Evolutionary conservation across 139 green algal species (phyloP).

Genomic region (Chlamydomonas urium): DNA sequence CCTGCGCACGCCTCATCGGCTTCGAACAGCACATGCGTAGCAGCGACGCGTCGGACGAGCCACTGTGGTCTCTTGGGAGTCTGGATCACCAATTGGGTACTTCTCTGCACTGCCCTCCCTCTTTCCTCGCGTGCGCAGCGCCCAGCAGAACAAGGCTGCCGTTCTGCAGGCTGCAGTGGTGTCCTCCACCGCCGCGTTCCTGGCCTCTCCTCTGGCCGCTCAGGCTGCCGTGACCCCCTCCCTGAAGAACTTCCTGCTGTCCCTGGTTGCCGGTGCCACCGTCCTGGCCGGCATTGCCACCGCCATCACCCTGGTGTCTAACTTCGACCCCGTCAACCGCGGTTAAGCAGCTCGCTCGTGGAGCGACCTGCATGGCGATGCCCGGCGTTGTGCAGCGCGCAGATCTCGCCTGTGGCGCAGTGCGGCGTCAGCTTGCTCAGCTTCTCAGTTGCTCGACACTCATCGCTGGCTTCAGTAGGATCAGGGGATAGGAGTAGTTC

Average conservation of each 20-base stretch:
- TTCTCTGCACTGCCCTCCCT: not conserved
- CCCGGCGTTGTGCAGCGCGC: too few relatives aligned
- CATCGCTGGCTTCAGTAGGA: too few relatives aligned
- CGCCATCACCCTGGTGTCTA: slow-evolving; percentile 79
- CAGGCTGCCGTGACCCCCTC: slow-evolving; percentile 83
- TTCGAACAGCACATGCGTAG: not conserved
- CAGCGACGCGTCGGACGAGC: not conserved
- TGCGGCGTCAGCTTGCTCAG: too few relatives aligned
- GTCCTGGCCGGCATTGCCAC: slow-evolving; percentile 78
- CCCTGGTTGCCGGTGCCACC: slow-evolving; percentile 76
- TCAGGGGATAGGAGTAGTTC: too few relatives aligned
- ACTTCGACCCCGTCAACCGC: slow-evolving; percentile 71
- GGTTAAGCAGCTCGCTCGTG: too few relatives aligned
- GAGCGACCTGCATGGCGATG: too few relatives aligned
- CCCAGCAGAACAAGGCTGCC: slow-evolving; percentile 9
- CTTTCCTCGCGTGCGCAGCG: slow-evolving; percentile 2
- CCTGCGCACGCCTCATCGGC: not conserved
- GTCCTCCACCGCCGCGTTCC: slow-evolving; percentile 43
- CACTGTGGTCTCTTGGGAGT: not conserved
- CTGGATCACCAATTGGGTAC: not conserved
- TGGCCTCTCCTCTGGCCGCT: slow-evolving; percentile 64
- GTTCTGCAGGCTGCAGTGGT: slow-evolving; percentile 44
- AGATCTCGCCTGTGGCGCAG: too few relatives aligned
- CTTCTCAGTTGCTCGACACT: too few relatives aligned
- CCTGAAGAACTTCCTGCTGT: slow-evolving; percentile 90